phyloP scores from a whole-genome alignment of 495 filamentous ascomycete genomes.

The Talaromyces wortmannii region DNA sequence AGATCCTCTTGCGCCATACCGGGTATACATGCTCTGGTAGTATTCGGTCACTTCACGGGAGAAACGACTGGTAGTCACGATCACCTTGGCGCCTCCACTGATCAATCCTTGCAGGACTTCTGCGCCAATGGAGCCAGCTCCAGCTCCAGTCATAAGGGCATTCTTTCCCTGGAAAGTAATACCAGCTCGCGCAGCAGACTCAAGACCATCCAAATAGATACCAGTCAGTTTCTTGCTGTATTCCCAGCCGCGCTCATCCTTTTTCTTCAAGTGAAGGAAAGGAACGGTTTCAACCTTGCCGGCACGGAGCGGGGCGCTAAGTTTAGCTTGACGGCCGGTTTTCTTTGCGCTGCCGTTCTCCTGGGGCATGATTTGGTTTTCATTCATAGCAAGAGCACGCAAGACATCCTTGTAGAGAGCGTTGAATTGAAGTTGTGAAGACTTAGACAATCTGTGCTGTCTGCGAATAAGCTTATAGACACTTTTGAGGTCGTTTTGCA shows the following conservation, averaged over 20 bases:
- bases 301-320: slow-evolving; percentile 54
- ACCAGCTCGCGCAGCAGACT: slow-evolving; percentile 78
- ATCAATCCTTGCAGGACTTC: slow-evolving; percentile 95
- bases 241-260: slow-evolving; percentile 92
- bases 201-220: slow-evolving; percentile 82
- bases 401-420: slow-evolving; percentile 87
- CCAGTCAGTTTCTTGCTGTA: slow-evolving; percentile 98
- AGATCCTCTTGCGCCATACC: slow-evolving; percentile 86
- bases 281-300: slow-evolving; percentile 96
- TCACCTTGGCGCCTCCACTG: slow-evolving; percentile 90
- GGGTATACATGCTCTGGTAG: slow-evolving; percentile 97
- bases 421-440: slow-evolving; percentile 92
- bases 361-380: slow-evolving; percentile 88
- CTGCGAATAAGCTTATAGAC: slow-evolving; percentile 97
- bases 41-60: slow-evolving; percentile 98
- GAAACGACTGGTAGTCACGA: slow-evolving; percentile 94
- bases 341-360: slow-evolving; percentile 69
- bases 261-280: slow-evolving; percentile 94
- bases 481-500: slow-evolving; percentile 86
- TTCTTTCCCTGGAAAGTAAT: slow-evolving; percentile 93
- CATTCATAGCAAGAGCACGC: slow-evolving; percentile 91
- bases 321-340: slow-evolving; percentile 48
- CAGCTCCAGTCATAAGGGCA: slow-evolving; percentile 96
- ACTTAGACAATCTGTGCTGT: slow-evolving; percentile 93
- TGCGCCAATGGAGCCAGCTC: slow-evolving; percentile 97